Evolutionary conservation across 768 basidiomycete genomes (phyloP).

Genomic region (Daedalea quercina): DNA sequence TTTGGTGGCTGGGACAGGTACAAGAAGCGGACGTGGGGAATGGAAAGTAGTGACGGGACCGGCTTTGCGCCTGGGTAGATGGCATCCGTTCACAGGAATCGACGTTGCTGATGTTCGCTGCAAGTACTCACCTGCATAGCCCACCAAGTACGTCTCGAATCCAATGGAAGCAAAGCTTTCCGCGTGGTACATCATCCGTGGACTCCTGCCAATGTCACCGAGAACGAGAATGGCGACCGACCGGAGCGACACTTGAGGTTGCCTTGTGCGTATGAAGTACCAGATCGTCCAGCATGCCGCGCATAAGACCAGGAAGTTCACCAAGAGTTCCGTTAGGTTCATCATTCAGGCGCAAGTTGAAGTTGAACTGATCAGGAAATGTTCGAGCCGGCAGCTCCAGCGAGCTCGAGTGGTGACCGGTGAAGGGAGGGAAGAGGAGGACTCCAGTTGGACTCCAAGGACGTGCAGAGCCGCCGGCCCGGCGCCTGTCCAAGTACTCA

Average conservation of each 20-base stretch:
- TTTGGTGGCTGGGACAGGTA: constrained; percentile 63
- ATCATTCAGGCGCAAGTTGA: no score
- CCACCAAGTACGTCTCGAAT: constrained; percentile 77
- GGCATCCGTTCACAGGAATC: background rate
- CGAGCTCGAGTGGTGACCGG: no score
- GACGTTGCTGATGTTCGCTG: background rate
- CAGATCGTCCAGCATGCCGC: background rate
- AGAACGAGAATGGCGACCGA: constrained; percentile 88
- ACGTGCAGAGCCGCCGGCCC: no score
- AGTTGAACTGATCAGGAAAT: no score
- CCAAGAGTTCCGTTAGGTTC: no score
- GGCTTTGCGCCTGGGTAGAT: constrained; percentile 71
- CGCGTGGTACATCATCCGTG: constrained; percentile 98
- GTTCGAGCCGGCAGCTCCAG: no score
- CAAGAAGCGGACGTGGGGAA: constrained; percentile 56
- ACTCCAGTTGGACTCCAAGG: no score
- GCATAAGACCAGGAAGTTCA: no score
- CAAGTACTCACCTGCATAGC: constrained; percentile 64
- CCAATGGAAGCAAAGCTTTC: constrained; percentile 80
- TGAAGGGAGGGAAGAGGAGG: no score
- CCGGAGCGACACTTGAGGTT: constrained; percentile 27
- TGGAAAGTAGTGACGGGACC: constrained; percentile 61
- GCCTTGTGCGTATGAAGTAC: background rate
- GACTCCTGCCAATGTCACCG: constrained; percentile 93
- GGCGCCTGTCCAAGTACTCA: no score